Evolutionary conservation across 1,139 yeast species (phyloP).

Genomic region (Diutina siamensis): DNA sequence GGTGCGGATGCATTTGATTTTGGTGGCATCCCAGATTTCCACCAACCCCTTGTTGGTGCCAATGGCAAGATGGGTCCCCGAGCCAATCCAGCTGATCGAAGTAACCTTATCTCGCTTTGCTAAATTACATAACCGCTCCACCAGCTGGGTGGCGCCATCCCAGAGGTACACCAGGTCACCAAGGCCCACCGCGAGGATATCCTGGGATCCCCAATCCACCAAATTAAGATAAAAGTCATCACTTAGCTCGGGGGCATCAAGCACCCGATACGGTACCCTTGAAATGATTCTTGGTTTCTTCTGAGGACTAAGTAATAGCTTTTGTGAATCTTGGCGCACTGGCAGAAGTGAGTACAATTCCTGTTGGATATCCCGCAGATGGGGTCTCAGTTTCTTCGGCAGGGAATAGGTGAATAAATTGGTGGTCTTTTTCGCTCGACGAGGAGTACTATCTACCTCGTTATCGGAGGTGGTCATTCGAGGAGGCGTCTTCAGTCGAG

Average conservation of each 20-base stretch:
- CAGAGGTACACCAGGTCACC: conserved; percentile 84
- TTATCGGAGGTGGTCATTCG: conserved; percentile 9
- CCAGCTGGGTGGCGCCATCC: conserved; percentile 82
- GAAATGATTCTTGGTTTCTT: conserved; percentile 68
- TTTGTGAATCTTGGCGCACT: conserved; percentile 80
- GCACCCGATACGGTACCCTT: conserved; percentile 82
- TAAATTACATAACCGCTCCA: conserved; percentile 67
- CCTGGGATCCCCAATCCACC: conserved; percentile 94
- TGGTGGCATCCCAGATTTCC: conserved; percentile 93
- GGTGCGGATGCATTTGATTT: conserved; percentile 70
- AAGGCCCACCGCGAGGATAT: conserved; percentile 80
- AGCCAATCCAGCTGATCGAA: conserved; percentile 84
- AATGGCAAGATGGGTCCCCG: conserved; percentile 88
- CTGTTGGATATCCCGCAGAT: conserved; percentile 50
- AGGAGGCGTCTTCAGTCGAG: conserved; percentile 5
- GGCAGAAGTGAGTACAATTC: conserved; percentile 78
- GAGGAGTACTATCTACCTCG: conserved; percentile 7
- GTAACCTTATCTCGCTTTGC: conserved; percentile 53
- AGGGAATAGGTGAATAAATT: conserved; percentile 64
- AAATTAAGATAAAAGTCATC: conserved; percentile 89
- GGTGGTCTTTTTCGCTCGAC: conserved; percentile 40
- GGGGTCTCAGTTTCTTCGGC: conserved; percentile 51
- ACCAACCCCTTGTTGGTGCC: conserved; percentile 84
- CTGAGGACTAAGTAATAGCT: conserved; percentile 67
- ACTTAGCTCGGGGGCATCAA: conserved; percentile 92